phyloP scores from a whole-genome alignment of 1,139 yeast species.

The Wickerhamomyces sp. region DNA sequence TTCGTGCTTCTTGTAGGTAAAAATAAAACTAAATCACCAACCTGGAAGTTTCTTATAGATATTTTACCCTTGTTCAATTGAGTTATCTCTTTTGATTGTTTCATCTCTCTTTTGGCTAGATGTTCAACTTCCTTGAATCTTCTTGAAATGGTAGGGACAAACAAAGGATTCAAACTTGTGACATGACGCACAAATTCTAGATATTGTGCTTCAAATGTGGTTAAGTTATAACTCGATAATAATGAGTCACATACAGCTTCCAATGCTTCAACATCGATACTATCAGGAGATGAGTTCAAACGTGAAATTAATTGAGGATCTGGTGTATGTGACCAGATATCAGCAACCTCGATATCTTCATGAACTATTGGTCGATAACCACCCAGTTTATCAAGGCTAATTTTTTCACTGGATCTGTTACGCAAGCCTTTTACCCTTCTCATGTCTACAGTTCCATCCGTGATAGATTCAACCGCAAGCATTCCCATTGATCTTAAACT shows the following conservation, averaged over 20 bases:
- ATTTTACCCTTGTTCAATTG: conserved; percentile 51
- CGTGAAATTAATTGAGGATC: conserved; percentile 10
- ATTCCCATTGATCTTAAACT: conserved; percentile 74
- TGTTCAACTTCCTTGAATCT: conserved; percentile 88
- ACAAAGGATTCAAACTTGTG: conserved; percentile 37
- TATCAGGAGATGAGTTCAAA: conserved; percentile 6
- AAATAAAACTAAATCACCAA: conserved; percentile 75
- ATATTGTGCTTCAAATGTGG: conserved; percentile 20
- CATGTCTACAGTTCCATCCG: conserved; percentile 37
- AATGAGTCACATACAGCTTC: conserved; percentile 16
- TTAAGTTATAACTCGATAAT: conserved; percentile 20
- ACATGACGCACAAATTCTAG: conserved; percentile 17
- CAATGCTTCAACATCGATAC: conserved; percentile 14
- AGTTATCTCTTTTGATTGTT: conserved; percentile 58
- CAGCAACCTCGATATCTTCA: conserved; percentile 9
- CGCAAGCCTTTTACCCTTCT: conserved; percentile 70
- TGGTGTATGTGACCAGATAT: conserved; percentile 17
- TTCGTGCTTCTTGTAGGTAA: conserved; percentile 55
- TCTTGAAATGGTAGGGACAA: conserved; percentile 63
- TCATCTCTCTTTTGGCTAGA: conserved; percentile 81
- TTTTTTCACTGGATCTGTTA: conserved; percentile 28
- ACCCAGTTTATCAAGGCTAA: conserved; percentile 14
- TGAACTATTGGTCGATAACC: conserved; percentile 21
- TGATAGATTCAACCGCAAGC: conserved; percentile 42
- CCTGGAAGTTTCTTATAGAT: conserved; percentile 59